Base-by-base conservation (phyloP, 148 eudicot genomes). In the Dianthus caryophyllus region DNA sequence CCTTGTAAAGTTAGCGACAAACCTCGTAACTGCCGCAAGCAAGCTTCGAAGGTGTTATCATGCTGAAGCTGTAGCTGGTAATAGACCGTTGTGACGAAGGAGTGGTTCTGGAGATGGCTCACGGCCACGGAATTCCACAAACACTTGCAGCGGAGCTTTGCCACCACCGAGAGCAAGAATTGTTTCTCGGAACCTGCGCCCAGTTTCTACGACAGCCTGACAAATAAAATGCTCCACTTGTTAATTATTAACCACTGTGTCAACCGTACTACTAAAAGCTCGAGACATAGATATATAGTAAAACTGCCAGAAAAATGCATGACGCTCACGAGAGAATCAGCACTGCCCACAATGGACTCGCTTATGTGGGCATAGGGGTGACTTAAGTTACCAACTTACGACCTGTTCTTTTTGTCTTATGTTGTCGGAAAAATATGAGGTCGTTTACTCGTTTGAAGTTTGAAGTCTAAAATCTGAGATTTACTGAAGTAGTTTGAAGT, bases 81-180 rank as follows among this genome's bases (percentile, higher is more conserved):
- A 68, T 56, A 93, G 61, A n/a, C 98, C 98, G 75, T 87, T 89
- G 85, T 93, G 96, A 76, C 98, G 84, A 17, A 93, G 88, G 75
- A 93, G 87, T 12, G 98, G 81, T 65, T 93, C 92, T 0, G 98
- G 98, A 36, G 98, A 93, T 46, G 98, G 98, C 78, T 93, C 98
- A 11, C 98, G 87, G 30, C 98, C 98, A 58, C 95, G 83, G 76
- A 93, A 93, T 77, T 87, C 87, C 62, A 89, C 95, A 75, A 93
- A 93, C 11, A 93, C 98, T 96, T 93, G 81, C 24, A 90, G 71
- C 24, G 98, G 98, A 64, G 89, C 87, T 80, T 90, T 93, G 67
- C 98, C 98, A 53, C 98, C 98, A 56, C 98, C 98, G 59, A 93
- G 92, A 76, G 98, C 97, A 76, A 93, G 98, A 55, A 93, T 69